Conservation (phyloP, 1,284 basidiomycete genomes). For the Ganoderma sp. region DNA sequence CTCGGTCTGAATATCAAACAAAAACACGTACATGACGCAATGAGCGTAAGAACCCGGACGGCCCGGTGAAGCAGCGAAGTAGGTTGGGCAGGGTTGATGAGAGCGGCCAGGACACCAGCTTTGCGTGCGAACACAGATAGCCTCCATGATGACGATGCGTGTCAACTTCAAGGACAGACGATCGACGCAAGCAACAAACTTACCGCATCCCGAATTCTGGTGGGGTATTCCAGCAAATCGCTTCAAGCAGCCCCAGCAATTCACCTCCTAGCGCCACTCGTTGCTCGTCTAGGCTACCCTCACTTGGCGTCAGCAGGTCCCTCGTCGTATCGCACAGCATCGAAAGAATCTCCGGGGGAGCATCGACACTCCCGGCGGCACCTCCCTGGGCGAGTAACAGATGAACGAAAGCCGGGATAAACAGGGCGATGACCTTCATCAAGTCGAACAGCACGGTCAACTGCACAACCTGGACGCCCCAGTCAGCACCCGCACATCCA, state of each 20-base stretch:
- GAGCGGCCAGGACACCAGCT: conserved; percentile 49
- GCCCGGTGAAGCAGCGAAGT: conserved; percentile 53
- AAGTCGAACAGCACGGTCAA: conserved; percentile 61
- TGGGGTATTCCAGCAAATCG: conserved; percentile 54
- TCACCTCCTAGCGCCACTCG: conserved; percentile 47
- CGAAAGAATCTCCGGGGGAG: conserved; percentile 45
- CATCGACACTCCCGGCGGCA: conserved; percentile 31
- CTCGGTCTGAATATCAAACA: no score
- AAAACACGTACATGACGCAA: conserved; percentile 59
- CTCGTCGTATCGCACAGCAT: conserved; percentile 51
- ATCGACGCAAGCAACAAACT: conserved; percentile 26
- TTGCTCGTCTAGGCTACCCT: conserved; percentile 34
- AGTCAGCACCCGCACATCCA: conserved; percentile 12
- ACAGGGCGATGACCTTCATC: conserved; percentile 51
- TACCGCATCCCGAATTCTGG: conserved; percentile 53
- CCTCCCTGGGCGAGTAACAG: conserved; percentile 46
- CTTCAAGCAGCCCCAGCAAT: conserved; percentile 56
- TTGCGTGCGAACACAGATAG: conserved; percentile 48
- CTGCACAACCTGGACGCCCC: conserved; percentile 46
- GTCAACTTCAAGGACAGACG: neutral
- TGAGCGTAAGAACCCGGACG: conserved; percentile 54
- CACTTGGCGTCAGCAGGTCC: conserved; percentile 44
- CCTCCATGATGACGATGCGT: conserved; percentile 37
- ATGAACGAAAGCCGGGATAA: conserved; percentile 54
- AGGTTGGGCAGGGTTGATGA: conserved; percentile 59